Conservation (phyloP, 768 basidiomycete genomes). For the Boletellus emodensis region DNA sequence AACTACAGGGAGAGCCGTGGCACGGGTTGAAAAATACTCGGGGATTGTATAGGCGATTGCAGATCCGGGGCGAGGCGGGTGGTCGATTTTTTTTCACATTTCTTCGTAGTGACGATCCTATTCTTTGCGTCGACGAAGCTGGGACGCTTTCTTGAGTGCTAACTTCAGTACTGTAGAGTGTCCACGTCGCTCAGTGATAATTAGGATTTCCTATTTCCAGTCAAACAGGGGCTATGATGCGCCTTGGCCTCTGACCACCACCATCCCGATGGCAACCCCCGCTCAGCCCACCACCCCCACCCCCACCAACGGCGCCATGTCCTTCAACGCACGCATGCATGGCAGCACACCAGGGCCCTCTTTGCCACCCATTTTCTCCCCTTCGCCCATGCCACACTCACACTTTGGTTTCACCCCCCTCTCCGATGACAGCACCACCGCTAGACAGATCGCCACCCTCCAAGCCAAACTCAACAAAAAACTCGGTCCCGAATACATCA, state of each 20-base stretch:
- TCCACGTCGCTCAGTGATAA: no score
- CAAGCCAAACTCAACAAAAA: slow-evolving; percentile 82
- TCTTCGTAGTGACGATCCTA: no score
- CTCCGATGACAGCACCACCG: slow-evolving; percentile 59
- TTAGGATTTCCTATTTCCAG: neutral
- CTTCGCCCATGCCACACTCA: neutral
- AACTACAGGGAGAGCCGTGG: no score
- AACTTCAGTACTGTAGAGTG: no score
- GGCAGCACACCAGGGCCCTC: slow-evolving; percentile 28
- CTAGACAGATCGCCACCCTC: slow-evolving; percentile 53
- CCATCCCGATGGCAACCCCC: no score
- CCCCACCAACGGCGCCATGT: slow-evolving; percentile 51
- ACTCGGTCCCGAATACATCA: slow-evolving; percentile 93
- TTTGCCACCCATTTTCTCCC: slow-evolving; percentile 4
- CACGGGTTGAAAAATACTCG: no score
- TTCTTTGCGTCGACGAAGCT: no score
- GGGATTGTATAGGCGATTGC: no score
- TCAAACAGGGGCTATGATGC: neutral
- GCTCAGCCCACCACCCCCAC: slow-evolving; percentile 22
- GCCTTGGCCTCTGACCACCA: slow-evolving; percentile 12
- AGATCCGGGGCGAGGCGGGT: no score
- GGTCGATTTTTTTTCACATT: no score
- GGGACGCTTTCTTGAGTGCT: no score
- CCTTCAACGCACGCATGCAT: slow-evolving; percentile 60
- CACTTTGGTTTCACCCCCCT: slow-evolving; percentile 22